A percentile compares a stretch with the other conserved stretches of the same genome.
phyloP scores from a whole-genome alignment of 805 yeast genomes.

The Suhomyces tanzawaensis region DNA sequence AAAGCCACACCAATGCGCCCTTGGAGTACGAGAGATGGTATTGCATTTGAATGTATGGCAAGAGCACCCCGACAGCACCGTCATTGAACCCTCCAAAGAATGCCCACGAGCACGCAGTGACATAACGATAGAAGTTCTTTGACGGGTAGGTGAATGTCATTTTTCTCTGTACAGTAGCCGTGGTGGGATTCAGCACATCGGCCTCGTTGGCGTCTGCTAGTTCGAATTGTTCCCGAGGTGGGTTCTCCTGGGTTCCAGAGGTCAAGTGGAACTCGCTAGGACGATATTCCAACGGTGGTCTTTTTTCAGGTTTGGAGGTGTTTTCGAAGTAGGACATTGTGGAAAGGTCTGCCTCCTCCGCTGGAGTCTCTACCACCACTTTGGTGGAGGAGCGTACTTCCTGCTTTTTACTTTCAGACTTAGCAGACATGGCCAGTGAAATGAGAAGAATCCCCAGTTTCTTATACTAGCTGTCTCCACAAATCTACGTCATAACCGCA shows the following conservation, averaged over 20 bases:
- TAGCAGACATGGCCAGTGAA: no score
- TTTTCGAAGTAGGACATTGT: background rate
- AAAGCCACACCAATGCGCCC: constrained; percentile 22
- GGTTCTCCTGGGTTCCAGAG: background rate
- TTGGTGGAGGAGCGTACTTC: background rate
- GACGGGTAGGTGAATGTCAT: constrained; percentile 18
- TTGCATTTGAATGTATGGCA: constrained; percentile 19
- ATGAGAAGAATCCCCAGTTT: no score
- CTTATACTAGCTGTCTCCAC: no score
- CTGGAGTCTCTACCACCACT: background rate
- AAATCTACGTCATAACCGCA: no score
- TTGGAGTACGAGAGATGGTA: constrained; percentile 17
- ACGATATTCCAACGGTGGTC: background rate
- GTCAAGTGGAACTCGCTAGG: background rate
- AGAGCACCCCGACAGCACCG: constrained; percentile 22
- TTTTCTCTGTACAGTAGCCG: background rate
- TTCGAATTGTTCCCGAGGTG: background rate
- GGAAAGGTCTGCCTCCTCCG: background rate
- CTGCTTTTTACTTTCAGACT: no score
- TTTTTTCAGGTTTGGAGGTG: background rate
- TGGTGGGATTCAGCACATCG: background rate
- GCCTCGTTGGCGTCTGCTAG: background rate
- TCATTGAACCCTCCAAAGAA: constrained; percentile 17
- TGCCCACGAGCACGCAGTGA: constrained; percentile 17
- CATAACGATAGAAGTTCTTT: constrained; percentile 14